Conservation (phyloP, 768 basidiomycete genomes). For the Chalciporus sphaerocephalus region DNA sequence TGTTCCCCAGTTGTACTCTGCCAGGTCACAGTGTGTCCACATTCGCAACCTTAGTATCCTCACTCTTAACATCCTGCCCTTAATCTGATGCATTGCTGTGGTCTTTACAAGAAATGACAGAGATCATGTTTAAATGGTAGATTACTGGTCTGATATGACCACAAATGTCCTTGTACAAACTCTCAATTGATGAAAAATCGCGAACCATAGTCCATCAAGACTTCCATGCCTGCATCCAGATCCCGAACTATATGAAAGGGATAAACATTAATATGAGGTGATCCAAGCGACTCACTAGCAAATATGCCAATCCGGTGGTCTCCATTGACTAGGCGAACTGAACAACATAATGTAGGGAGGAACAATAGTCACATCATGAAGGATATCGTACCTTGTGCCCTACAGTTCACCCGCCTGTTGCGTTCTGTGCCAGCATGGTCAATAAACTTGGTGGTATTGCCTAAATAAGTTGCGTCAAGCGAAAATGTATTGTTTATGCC, state of each 20-base stretch:
- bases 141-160: no score
- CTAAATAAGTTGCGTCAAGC: constrained; percentile 53
- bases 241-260: constrained; percentile 30
- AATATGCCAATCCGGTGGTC: constrained; percentile 64
- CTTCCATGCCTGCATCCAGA: constrained; percentile 43
- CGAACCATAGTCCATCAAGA: constrained; percentile 57
- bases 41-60: background rate
- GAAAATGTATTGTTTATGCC: constrained; percentile 42
- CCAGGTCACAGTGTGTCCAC: background rate
- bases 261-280: background rate
- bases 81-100: background rate
- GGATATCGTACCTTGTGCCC: constrained; percentile 38
- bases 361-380: no score
- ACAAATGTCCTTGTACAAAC: no score
- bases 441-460: constrained; percentile 65
- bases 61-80: no score
- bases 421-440: constrained; percentile 45
- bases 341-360: no score
- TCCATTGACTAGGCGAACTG: constrained; percentile 59
- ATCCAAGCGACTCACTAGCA: constrained; percentile 11
- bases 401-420: constrained; percentile 37
- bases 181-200: constrained; percentile 38
- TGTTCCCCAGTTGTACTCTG: no score
- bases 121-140: no score
- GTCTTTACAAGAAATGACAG: background rate